Conservation (phyloP, 2,329 filamentous ascomycete species). For the Alternaria tenuissima region DNA sequence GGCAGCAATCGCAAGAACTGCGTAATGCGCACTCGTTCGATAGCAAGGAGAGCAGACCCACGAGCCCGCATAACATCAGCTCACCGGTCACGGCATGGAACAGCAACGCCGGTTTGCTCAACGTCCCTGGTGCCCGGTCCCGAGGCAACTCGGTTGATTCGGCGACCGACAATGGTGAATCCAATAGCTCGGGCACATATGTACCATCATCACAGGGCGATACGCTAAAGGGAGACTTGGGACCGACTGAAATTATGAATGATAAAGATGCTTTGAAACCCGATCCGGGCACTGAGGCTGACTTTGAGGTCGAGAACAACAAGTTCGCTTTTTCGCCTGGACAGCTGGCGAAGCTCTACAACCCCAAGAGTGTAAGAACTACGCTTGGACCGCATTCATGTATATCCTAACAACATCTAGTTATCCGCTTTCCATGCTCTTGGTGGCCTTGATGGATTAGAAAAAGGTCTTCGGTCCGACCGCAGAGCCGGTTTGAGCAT, state of each 20-base stretch:
- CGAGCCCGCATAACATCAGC: conserved; percentile 73
- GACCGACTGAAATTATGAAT: conserved; percentile 65
- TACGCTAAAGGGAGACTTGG: conserved; percentile 51
- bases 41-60: conserved; percentile 69
- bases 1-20: conserved; percentile 56
- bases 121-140: conserved; percentile 69
- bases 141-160: conserved; percentile 73
- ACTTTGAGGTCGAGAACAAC: conserved; percentile 76
- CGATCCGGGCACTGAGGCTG: conserved; percentile 72
- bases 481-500: conserved; percentile 70
- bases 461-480: conserved; percentile 75
- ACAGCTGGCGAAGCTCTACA: conserved; percentile 80
- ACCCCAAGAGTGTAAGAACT: conserved; percentile 74
- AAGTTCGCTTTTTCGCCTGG: conserved; percentile 86
- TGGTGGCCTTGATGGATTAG: conserved; percentile 75
- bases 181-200: conserved; percentile 67
- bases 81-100: conserved; percentile 65
- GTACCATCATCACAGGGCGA: conserved; percentile 57
- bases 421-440: conserved; percentile 72
- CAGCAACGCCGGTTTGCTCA: conserved; percentile 66
- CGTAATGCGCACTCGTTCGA: conserved; percentile 70
- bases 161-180: conserved; percentile 62
- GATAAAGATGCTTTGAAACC: conserved; percentile 76
- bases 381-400: background rate
- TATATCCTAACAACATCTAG: conserved; percentile 1